Percentiles rank a stretch among this genome's conserved stretches.
Evolutionary conservation across 2,329 filamentous ascomycete genomes (phyloP).

Genomic region (Stagonosporopsis cucurbitacearum): DNA sequence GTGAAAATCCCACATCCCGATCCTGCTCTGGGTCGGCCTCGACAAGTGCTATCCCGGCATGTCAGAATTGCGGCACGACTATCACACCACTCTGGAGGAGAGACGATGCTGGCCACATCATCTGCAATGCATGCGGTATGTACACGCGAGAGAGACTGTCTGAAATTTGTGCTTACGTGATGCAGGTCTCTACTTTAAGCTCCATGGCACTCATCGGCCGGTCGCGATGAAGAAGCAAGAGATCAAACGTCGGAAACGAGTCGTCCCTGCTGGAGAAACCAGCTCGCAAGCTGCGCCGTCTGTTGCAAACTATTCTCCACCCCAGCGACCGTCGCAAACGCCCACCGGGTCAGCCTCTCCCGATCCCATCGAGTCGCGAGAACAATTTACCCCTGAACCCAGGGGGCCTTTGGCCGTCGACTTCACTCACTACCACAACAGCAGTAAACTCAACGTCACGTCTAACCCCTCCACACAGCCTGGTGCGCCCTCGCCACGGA

Average conservation of each 20-base stretch:
- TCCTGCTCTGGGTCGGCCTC: slow-evolving; percentile 26
- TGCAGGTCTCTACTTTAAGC: slow-evolving; percentile 89
- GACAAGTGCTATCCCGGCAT: slow-evolving; percentile 77
- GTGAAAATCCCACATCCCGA: slow-evolving; percentile 23
- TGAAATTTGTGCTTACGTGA: slow-evolving; percentile 18
- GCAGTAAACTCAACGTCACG: slow-evolving; percentile 21
- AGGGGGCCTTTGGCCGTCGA: slow-evolving; percentile 46
- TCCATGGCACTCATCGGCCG: slow-evolving; percentile 90
- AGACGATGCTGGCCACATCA: slow-evolving; percentile 93
- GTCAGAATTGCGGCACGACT: slow-evolving; percentile 95
- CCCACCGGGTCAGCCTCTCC: slow-evolving; percentile 44
- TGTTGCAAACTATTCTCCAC: slow-evolving; percentile 39
- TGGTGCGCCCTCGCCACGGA: slow-evolving; percentile 38
- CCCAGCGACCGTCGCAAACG: slow-evolving; percentile 36
- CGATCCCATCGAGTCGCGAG: slow-evolving; percentile 42
- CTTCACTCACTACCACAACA: slow-evolving; percentile 43
- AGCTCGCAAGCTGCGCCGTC: slow-evolving; percentile 37
- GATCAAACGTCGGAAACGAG: slow-evolving; percentile 93
- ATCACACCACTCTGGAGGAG: slow-evolving; percentile 95
- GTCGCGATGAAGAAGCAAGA: slow-evolving; percentile 99
- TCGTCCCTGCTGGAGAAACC: slow-evolving; percentile 76
- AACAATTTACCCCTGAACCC: slow-evolving; percentile 36
- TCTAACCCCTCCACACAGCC: slow-evolving; percentile 26
- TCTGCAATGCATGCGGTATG: slow-evolving; percentile 97
- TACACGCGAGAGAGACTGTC: slow-evolving; percentile 26